phyloP scores from a whole-genome alignment of 129 eudicot genomes.

The Artemisia annua region DNA sequence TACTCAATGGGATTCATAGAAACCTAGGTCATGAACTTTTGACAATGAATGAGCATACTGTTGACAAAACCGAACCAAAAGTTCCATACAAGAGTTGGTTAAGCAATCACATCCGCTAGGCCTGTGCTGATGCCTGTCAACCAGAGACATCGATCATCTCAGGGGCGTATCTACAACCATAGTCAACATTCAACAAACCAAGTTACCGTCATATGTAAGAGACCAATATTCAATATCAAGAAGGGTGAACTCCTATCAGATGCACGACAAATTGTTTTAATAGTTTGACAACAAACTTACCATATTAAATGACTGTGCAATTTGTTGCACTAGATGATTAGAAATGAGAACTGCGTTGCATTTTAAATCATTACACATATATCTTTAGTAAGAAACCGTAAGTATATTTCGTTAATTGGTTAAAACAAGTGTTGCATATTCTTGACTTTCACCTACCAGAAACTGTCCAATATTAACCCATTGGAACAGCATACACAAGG shows the following conservation, averaged over 20 bases:
- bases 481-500: too few relatives aligned
- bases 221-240: neutral
- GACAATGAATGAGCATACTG: neutral
- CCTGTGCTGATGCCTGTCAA: conserved; percentile 55
- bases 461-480: too few relatives aligned
- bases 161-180: conserved; percentile 54
- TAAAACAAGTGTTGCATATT: too few relatives aligned
- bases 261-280: neutral
- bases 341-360: too few relatives aligned
- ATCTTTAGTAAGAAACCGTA: too few relatives aligned
- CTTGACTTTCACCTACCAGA: too few relatives aligned
- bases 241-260: neutral
- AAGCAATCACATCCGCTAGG: conserved; percentile 70
- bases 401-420: too few relatives aligned
- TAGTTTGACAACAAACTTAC: too few relatives aligned
- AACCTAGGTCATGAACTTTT: neutral
- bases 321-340: too few relatives aligned
- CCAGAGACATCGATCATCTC: conserved; percentile 57
- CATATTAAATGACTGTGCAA: too few relatives aligned
- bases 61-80: neutral
- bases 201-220: neutral
- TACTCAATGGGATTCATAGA: neutral
- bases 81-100: neutral
- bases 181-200: conserved; percentile 2
- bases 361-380: too few relatives aligned